Evolutionary conservation across 441 rosid genomes (phyloP).

Genomic region (Bocquillonia castaneifolia): DNA sequence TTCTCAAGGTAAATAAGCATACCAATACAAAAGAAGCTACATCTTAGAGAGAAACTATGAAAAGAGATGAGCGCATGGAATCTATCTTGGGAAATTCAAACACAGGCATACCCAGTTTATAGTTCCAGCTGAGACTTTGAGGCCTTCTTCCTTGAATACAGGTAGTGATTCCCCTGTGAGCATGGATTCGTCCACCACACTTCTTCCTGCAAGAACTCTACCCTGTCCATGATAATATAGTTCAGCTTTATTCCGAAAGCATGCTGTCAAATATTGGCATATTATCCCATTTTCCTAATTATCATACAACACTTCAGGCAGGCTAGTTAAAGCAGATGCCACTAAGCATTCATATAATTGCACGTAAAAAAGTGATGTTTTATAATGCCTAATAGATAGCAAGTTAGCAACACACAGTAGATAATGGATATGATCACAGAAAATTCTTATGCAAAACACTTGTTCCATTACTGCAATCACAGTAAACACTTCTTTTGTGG

Average conservation of each 20-base stretch:
- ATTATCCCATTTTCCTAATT: too few relatives aligned
- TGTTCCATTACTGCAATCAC: constrained; percentile 3
- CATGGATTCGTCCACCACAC: constrained; percentile 98
- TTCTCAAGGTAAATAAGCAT: constrained; percentile 3
- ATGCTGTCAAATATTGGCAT: too few relatives aligned
- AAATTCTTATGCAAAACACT: background rate
- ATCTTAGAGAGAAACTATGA: constrained; percentile 2
- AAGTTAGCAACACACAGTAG: background rate
- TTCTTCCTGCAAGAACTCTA: constrained; percentile 80
- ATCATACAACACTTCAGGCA: background rate
- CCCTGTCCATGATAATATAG: constrained; percentile 46
- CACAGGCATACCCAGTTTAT: constrained; percentile 71
- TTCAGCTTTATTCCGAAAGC: constrained; percentile 21
- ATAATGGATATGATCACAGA: background rate
- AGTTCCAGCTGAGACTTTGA: constrained; percentile 87
- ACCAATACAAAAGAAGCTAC: background rate
- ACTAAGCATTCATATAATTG: background rate
- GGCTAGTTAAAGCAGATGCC: background rate
- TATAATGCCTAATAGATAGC: background rate
- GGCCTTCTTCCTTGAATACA: constrained; percentile 73
- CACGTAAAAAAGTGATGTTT: background rate
- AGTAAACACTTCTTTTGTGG: background rate
- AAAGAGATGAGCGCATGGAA: background rate
- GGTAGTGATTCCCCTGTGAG: constrained; percentile 96
- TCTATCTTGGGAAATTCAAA: constrained; percentile 10